A percentile compares a stretch with the other conserved stretches of the same genome.
Evolutionary conservation across 1,284 basidiomycete species (phyloP).

Genomic region (Phenoliferia sp.): DNA sequence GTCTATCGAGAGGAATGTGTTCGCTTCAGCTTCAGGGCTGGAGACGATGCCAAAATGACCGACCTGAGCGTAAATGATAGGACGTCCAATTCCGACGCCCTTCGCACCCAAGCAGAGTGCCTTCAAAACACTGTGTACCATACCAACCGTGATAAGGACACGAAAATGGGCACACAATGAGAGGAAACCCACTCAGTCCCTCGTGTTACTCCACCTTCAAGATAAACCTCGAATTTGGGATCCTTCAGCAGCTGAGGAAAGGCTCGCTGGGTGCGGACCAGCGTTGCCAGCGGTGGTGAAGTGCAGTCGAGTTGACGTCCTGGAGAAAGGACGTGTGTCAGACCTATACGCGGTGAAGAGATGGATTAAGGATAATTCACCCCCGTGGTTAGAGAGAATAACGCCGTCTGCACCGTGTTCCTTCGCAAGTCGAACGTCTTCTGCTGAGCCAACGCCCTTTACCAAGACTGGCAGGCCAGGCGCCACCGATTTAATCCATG

Average conservation of each 20-base stretch:
- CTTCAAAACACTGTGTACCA: constrained; percentile 65
- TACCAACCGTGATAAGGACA: not conserved
- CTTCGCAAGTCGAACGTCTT: constrained; percentile 62
- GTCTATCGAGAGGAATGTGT: constrained; percentile 64
- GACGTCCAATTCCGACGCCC: constrained; percentile 81
- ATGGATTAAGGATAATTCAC: constrained; percentile 36
- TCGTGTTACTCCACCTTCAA: constrained; percentile 79
- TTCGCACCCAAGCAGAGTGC: constrained; percentile 83
- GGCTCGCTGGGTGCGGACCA: constrained; percentile 54
- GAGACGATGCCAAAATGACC: not conserved
- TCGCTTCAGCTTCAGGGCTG: not conserved
- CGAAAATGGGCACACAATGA: not conserved
- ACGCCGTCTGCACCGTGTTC: constrained; percentile 51
- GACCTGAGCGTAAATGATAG: constrained; percentile 57
- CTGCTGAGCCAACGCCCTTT: constrained; percentile 50
- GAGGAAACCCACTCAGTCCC: constrained; percentile 60
- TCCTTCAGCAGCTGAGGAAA: constrained; percentile 67
- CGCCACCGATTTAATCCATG: constrained; percentile 45
- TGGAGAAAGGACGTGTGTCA: not conserved
- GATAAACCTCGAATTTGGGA: constrained; percentile 62
- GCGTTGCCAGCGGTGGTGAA: constrained; percentile 39
- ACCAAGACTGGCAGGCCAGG: constrained; percentile 46
- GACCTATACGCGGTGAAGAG: not conserved
- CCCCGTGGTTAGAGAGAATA: constrained; percentile 47
- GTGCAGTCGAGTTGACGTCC: constrained; percentile 24